Conservation (phyloP, 2,329 filamentous ascomycete genomes). For the Penicillium sp. region DNA sequence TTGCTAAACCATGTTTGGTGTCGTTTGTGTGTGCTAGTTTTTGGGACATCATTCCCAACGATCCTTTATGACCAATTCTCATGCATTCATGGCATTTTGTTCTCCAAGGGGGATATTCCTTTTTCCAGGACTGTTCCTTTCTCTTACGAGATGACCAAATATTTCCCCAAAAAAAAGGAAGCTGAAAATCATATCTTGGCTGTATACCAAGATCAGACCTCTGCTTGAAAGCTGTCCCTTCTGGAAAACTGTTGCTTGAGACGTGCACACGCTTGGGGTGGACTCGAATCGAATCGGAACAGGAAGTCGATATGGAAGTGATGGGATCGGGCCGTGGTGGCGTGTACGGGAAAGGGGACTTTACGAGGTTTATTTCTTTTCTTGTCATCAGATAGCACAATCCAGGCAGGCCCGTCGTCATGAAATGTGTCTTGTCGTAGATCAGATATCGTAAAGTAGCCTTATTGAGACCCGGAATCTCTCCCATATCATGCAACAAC, state of each 20-base stretch:
- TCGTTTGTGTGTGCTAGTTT: conserved; percentile 26
- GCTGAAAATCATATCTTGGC: not conserved
- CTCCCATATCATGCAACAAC: not conserved
- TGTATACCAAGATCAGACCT: not conserved
- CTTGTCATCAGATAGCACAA: conserved; percentile 25
- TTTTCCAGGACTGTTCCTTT: conserved; percentile 3
- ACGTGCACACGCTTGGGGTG: not conserved
- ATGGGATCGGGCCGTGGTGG: not conserved
- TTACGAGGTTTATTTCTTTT: conserved; percentile 17
- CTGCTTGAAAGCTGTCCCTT: not conserved
- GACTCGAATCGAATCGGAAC: conserved; percentile 1
- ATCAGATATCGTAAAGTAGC: not conserved
- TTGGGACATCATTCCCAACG: conserved; percentile 37
- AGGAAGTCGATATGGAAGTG: not conserved
- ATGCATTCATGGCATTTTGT: conserved; percentile 41
- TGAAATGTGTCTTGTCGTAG: conserved; percentile 6
- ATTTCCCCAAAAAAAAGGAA: not conserved
- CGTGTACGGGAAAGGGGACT: conserved; percentile 6
- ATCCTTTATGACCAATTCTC: conserved; percentile 41
- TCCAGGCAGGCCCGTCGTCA: conserved; percentile 22
- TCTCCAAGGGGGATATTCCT: conserved; percentile 7
- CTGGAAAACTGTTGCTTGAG: not conserved
- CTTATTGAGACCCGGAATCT: not conserved
- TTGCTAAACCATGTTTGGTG: conserved; percentile 14
- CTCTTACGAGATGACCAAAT: not conserved